Percentiles rank a stretch among this genome's conserved stretches.
Evolutionary conservation across 1,139 yeast species (phyloP).

Genomic region (Yamadazyma songkhlaensis): DNA sequence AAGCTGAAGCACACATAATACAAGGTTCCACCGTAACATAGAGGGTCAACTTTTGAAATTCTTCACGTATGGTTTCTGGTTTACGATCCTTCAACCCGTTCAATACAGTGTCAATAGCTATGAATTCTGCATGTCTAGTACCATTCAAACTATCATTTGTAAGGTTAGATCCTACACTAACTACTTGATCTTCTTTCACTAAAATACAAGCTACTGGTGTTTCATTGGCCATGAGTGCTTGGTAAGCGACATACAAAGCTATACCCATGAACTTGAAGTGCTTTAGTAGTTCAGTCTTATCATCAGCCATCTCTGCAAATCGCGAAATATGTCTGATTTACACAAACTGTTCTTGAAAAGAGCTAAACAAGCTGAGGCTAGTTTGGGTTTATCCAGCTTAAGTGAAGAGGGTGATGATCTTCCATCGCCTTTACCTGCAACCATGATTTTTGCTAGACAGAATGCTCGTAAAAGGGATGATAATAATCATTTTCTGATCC

Average conservation of each 20-base stretch:
- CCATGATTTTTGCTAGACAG: not conserved
- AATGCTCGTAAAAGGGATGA: constrained; percentile 3
- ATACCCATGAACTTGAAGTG: constrained; percentile 37
- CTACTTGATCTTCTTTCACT: constrained; percentile 48
- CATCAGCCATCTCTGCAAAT: constrained; percentile 1
- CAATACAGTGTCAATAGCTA: constrained; percentile 64
- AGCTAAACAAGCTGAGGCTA: constrained; percentile 35
- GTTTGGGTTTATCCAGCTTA: constrained; percentile 31
- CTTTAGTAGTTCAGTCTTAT: constrained; percentile 1
- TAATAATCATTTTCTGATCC: constrained; percentile 24
- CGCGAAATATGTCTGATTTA: constrained; percentile 38
- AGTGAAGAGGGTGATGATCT: constrained; percentile 24
- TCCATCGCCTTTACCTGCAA: not conserved
- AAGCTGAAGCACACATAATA: constrained; percentile 94
- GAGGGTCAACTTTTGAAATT: constrained; percentile 51
- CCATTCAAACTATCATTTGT: constrained; percentile 87
- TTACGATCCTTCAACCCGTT: constrained; percentile 5
- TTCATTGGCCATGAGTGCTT: constrained; percentile 52
- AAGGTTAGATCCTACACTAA: constrained; percentile 83
- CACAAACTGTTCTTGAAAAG: constrained; percentile 40
- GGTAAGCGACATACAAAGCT: constrained; percentile 40
- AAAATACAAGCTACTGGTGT: constrained; percentile 72
- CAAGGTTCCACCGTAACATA: constrained; percentile 98
- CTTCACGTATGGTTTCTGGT: constrained; percentile 20
- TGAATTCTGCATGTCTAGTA: constrained; percentile 88